Conservation (phyloP, 2,329 filamentous ascomycete species). For the Clarireedia homoeocarpa region DNA sequence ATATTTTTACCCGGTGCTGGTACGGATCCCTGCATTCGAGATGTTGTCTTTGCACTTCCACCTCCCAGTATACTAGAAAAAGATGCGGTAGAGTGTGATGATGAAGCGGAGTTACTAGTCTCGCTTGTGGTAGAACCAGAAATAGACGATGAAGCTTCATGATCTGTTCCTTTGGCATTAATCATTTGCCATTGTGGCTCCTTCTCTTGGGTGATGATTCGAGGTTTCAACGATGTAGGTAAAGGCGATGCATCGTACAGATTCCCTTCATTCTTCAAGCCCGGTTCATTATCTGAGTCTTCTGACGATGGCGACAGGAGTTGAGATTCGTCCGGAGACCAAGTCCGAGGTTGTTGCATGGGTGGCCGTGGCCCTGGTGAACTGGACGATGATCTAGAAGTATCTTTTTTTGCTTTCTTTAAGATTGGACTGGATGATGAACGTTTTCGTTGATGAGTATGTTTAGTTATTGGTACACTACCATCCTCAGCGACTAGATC, state of each 20-base stretch:
- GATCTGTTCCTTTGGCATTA: slow-evolving; percentile 5
- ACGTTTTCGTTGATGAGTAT: neutral
- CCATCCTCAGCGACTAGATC: slow-evolving; percentile 9
- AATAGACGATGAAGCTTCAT: slow-evolving; percentile 8
- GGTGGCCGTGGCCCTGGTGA: slow-evolving; percentile 1
- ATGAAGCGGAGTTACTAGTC: slow-evolving; percentile 11
- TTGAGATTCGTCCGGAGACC: slow-evolving; percentile 19
- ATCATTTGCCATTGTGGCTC: slow-evolving; percentile 25
- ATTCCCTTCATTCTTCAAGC: neutral
- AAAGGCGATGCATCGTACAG: neutral
- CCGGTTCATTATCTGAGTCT: slow-evolving; percentile 9
- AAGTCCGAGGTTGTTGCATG: slow-evolving; percentile 8
- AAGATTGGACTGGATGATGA: neutral
- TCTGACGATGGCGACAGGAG: slow-evolving; percentile 18
- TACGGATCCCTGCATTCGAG: neutral
- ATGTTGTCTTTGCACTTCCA: neutral
- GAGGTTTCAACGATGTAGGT: slow-evolving; percentile 16
- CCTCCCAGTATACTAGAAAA: neutral
- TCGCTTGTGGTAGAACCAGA: slow-evolving; percentile 12
- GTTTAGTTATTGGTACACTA: neutral
- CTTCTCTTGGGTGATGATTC: slow-evolving; percentile 4
- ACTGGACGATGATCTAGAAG: slow-evolving; percentile 1
- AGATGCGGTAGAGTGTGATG: slow-evolving; percentile 14
- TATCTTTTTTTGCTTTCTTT: neutral
- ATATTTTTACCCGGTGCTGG: too few species aligned